phyloP scores from a whole-genome alignment of 2,329 filamentous ascomycete species.

The Beauveria bassiana region DNA sequence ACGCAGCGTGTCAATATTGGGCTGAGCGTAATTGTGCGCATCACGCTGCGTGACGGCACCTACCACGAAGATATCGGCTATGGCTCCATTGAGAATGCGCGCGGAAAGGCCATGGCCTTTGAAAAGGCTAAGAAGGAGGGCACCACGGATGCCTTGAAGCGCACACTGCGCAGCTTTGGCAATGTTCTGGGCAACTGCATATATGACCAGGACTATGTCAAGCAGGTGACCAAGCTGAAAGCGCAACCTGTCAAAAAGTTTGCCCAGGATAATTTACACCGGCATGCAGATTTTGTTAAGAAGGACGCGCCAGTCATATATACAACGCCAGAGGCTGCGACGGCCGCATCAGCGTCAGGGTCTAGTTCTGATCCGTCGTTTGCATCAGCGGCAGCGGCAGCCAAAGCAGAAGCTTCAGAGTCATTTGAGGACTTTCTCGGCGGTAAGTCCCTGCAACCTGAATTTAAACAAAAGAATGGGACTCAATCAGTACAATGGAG shows the following conservation, averaged over 20 bases:
- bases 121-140: slow-evolving; percentile 99
- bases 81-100: slow-evolving; percentile 91
- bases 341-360: neutral
- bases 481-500: neutral
- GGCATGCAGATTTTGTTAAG: slow-evolving; percentile 69
- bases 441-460: slow-evolving; percentile 25
- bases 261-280: slow-evolving; percentile 70
- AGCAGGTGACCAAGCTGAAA: slow-evolving; percentile 86
- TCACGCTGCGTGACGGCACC: slow-evolving; percentile 88
- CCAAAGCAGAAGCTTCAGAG: slow-evolving; percentile 18
- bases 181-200: slow-evolving; percentile 98
- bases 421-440: slow-evolving; percentile 46
- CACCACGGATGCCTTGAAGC: slow-evolving; percentile 87
- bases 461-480: no score
- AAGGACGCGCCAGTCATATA: slow-evolving; percentile 33
- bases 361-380: slow-evolving; percentile 31
- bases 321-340: neutral
- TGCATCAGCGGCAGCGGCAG: slow-evolving; percentile 16
- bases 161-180: slow-evolving; percentile 83
- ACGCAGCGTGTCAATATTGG: slow-evolving; percentile 77
- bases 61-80: slow-evolving; percentile 98
- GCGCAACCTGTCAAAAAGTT: slow-evolving; percentile 63
- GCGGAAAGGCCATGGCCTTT: slow-evolving; percentile 89
- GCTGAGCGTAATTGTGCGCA: slow-evolving; percentile 80
- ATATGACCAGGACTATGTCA: slow-evolving; percentile 91